phyloP scores from a whole-genome alignment of 2,329 filamentous ascomycete genomes.

The Ophiocordyceps polyrhachis-furcata region DNA sequence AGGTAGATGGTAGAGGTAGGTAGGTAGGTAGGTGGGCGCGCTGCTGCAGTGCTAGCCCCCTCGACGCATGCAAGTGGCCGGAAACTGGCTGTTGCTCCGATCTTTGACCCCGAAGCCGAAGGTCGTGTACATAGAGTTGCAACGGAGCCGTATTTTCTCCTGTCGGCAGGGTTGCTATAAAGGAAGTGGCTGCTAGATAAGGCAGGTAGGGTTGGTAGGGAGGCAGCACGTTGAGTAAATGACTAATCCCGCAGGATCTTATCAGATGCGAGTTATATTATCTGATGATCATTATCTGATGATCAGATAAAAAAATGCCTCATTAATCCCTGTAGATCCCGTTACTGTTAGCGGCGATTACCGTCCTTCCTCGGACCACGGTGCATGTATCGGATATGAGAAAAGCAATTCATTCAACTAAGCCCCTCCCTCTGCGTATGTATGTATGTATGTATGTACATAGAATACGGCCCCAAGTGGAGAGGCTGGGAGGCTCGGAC shows the following conservation, averaged over 20 bases:
- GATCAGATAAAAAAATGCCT: conserved; percentile 1
- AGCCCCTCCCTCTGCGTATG: too few relatives aligned
- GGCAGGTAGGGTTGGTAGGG: too few relatives aligned
- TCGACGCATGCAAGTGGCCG: not conserved
- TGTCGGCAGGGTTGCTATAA: not conserved
- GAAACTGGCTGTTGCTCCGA: not conserved
- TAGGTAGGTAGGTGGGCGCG: not conserved
- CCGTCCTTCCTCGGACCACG: not conserved
- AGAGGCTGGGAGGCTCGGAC: not conserved
- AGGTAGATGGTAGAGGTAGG: too few relatives aligned
- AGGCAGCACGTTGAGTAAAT: not conserved
- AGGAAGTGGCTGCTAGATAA: not conserved
- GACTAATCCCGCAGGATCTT: conserved; percentile 3
- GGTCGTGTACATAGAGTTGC: not conserved
- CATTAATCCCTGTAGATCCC: not conserved
- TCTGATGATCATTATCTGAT: conserved; percentile 1
- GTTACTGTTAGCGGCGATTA: too few relatives aligned
- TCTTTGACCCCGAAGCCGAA: not conserved
- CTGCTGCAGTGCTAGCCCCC: not conserved
- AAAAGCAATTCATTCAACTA: not conserved
- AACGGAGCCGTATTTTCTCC: not conserved
- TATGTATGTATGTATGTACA: too few relatives aligned
- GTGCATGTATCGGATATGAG: too few relatives aligned
- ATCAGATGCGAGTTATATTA: not conserved
- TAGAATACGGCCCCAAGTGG: not conserved